phyloP scores from a whole-genome alignment of 148 eudicot species.

The Hydrangea macrophylla region DNA sequence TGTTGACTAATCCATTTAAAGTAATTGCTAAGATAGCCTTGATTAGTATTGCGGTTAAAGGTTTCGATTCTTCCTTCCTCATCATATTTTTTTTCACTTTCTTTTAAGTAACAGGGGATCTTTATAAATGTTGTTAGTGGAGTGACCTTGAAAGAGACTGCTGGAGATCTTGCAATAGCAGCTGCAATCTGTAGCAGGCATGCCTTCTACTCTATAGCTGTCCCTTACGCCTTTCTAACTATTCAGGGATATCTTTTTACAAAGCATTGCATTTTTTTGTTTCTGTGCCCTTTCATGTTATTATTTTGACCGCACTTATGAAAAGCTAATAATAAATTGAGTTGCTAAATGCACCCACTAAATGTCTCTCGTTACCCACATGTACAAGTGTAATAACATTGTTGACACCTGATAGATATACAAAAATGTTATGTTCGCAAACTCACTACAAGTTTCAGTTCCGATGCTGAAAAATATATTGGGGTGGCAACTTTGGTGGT shows the following conservation, averaged over 20 bases:
- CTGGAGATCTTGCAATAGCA: constrained; percentile 96
- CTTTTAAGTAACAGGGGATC: too few species aligned
- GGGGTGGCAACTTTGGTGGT: background rate
- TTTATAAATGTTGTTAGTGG: constrained; percentile 82
- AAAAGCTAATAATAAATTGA: too few species aligned
- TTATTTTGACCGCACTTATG: too few species aligned
- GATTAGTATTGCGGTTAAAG: background rate
- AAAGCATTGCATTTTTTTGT: background rate
- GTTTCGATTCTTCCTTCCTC: background rate
- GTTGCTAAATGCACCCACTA: too few species aligned
- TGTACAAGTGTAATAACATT: too few species aligned
- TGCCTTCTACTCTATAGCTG: constrained; percentile 20
- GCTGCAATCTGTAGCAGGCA: constrained; percentile 99
- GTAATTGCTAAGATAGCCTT: background rate
- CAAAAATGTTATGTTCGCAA: background rate
- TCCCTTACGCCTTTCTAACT: background rate
- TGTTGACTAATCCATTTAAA: background rate
- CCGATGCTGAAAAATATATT: background rate
- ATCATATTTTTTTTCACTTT: background rate
- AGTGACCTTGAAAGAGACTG: constrained; percentile 60
- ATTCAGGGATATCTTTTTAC: background rate
- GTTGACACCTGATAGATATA: too few species aligned
- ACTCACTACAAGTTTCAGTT: background rate
- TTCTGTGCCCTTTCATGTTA: background rate
- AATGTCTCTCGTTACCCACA: too few species aligned